phyloP scores from a whole-genome alignment of 192 early-diverging fungal genomes.

The Powellomyces hirtus region DNA sequence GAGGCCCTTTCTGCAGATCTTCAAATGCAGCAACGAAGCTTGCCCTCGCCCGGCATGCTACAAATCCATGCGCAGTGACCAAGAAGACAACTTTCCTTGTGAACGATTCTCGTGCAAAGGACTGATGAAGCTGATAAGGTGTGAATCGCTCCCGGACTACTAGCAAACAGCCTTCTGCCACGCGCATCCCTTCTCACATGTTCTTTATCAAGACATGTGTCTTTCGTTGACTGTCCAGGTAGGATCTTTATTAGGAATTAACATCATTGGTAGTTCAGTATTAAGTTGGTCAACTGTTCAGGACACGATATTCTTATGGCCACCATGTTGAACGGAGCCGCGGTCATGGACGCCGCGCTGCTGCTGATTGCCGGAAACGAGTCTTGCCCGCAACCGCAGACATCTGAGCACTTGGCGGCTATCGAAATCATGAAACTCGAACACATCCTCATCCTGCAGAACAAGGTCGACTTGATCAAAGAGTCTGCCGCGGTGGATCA shows the following conservation, averaged over 20 bases:
- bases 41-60: conserved; percentile 98
- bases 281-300: conserved; percentile 69
- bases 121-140: conserved; percentile 78
- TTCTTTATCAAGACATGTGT: conserved; percentile 88
- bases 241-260: too few species aligned
- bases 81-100: conserved; percentile 86
- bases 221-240: conserved; percentile 98
- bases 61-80: conserved; percentile 76
- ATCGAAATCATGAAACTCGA: conserved; percentile 99
- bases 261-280: too few species aligned
- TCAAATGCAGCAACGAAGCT: conserved; percentile 90
- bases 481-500: conserved; percentile 88
- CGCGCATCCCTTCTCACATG: too few species aligned
- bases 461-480: conserved; percentile 98
- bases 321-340: conserved; percentile 95
- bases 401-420: conserved; percentile 96
- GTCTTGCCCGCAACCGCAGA: conserved; percentile 98
- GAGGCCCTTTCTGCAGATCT: conserved; percentile 70
- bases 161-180: background rate
- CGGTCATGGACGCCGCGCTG: conserved; percentile 98
- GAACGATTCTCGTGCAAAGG: conserved; percentile 83
- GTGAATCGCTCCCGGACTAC: too few species aligned
- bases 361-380: conserved; percentile 98
- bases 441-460: conserved; percentile 96
- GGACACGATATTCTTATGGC: conserved; percentile 99